Base-by-base conservation (phyloP, 164 flowering plant species). In the Vitis rotundifolia region DNA sequence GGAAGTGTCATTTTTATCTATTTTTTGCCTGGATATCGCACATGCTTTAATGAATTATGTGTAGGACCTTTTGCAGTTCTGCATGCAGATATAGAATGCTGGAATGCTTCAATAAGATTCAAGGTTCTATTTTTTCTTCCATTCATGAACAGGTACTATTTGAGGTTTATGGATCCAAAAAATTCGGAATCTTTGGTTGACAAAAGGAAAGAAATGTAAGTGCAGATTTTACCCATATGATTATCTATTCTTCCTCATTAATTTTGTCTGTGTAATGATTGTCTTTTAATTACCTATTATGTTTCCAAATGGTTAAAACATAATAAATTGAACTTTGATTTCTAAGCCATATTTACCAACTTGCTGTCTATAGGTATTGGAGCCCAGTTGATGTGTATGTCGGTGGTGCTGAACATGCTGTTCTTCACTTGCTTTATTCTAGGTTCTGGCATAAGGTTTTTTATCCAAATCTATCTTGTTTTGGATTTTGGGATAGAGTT, bases 371-470 rank as follows among this genome's bases (percentile, higher is more conserved):
- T 86, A 94, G 97, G 83, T 92, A 94, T 75, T 94, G 99, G 99
- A 66, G 99, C 70, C 99, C 97, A 37, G 97, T 94, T 72, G 99
- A 94, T 80, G 89, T 94, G 57, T 94, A 94, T 79, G 95, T 94
- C 69, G 99, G 97, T 70, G 99, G 99, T 67, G 97, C 99, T 68
- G 99, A 94, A 76, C 99, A 94, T 86, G 97, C 97, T 57, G 99
- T 92, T 76, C 97, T 94, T 71, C 98, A 94, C 81, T 87, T 92
- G 75, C 93, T 92, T 61, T 94, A 92, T 78, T 84, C 97, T 69
- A 85, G 97, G 76, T 94, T 94, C 82, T 94, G 99, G 99, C 97
- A 94, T 88, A 92, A 94, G 99, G 99, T 92, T 67, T 52, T 73
- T 74, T 59, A 26, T 29, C 7, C 14, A 59, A 48, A 31, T n/a